phyloP scores from a whole-genome alignment of 306 rosid genomes.

The Glycyrrhiza uralensis region DNA sequence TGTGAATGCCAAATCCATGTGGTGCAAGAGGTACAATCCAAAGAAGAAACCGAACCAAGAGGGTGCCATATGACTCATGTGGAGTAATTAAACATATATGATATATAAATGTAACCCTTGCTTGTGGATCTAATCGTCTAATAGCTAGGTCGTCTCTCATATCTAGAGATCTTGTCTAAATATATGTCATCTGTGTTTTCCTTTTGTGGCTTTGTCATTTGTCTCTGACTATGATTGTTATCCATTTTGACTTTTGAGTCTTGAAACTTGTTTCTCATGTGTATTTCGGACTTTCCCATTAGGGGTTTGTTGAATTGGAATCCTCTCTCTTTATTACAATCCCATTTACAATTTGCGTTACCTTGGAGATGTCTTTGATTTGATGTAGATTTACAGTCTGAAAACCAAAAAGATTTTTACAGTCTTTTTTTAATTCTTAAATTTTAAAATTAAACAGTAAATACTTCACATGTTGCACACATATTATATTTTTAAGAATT shows the following conservation, averaged over 20 bases:
- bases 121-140: too few relatives aligned
- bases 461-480: too few relatives aligned
- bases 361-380: neutral
- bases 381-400: neutral
- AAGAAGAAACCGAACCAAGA: neutral
- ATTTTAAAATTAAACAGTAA: neutral
- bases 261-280: neutral
- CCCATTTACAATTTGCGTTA: neutral
- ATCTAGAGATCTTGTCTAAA: neutral
- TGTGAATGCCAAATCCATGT: neutral
- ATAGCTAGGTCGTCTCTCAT: too few relatives aligned
- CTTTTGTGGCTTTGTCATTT: neutral
- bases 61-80: too few relatives aligned
- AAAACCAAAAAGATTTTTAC: too few relatives aligned
- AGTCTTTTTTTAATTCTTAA: too few relatives aligned
- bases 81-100: neutral
- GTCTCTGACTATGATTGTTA: neutral
- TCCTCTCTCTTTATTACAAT: neutral
- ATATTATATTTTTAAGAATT: too few relatives aligned
- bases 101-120: too few relatives aligned
- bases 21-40: slow-evolving; percentile 1
- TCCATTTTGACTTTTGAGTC: too few relatives aligned
- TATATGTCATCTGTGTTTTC: too few relatives aligned
- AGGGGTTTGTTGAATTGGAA: neutral
- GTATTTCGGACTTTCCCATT: neutral